phyloP scores from a whole-genome alignment of 352 stramenopile species.

The Globisporangium cederbergense region DNA sequence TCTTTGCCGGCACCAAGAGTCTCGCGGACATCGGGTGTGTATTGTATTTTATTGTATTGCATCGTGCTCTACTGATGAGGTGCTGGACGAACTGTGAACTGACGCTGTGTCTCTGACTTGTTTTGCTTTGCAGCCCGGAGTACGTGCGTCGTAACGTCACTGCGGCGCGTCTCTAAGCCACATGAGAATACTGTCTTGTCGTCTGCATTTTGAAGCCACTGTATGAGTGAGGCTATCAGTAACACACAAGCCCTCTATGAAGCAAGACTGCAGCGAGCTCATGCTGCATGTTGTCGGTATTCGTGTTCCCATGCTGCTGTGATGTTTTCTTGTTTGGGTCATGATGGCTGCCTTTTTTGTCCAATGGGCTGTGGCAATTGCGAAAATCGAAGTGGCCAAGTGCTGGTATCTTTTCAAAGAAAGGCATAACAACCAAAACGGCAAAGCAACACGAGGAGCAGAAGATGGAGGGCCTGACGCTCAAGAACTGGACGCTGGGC shows the following conservation, averaged over 20 bases:
- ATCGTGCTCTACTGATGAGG: background rate
- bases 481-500: conserved; percentile 80
- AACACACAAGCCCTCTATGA: background rate
- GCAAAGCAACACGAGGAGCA: background rate
- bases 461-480: conserved; percentile 56
- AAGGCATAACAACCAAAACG: background rate
- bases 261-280: background rate
- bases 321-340: no score
- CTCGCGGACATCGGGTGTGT: conserved; percentile 74
- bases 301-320: no score
- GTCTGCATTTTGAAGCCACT: background rate
- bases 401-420: conserved; percentile 4
- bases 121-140: conserved; percentile 19
- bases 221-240: background rate
- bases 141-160: conserved; percentile 30
- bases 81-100: background rate
- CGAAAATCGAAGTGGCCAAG: background rate
- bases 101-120: background rate
- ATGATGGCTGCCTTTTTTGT: background rate
- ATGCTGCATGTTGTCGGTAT: background rate
- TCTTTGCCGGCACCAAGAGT: conserved; percentile 63
- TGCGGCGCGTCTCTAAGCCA: conserved; percentile 15
- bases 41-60: background rate
- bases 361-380: background rate
- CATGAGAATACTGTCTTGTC: no score